Evolutionary conservation across 352 stramenopile species (phyloP).

Genomic region (Phytophthora macrochlamydospora): DNA sequence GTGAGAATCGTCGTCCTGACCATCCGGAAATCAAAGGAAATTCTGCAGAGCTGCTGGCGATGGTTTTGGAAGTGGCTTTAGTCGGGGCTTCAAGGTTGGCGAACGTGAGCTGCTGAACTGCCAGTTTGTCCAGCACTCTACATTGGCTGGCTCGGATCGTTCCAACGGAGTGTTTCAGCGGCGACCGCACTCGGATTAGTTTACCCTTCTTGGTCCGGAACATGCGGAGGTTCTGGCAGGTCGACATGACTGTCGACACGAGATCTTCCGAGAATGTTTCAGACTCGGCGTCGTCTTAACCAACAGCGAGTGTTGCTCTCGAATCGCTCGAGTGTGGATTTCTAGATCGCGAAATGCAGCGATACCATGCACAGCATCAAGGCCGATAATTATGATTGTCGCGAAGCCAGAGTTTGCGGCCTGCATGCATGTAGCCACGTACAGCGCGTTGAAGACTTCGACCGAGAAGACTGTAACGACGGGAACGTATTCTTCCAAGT

Average conservation of each 20-base stretch:
- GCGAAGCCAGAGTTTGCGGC: constrained; percentile 22
- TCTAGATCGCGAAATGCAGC: constrained; percentile 10
- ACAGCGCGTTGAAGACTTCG: constrained; percentile 42
- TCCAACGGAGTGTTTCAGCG: constrained; percentile 2
- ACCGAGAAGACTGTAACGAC: constrained; percentile 37
- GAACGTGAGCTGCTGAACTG: constrained; percentile 2
- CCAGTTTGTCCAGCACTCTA: constrained; percentile 13
- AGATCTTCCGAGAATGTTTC: neutral
- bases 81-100: neutral
- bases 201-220: constrained; percentile 13
- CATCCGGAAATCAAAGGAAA: too few species aligned
- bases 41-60: neutral
- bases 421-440: constrained; percentile 35
- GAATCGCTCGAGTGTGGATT: constrained; percentile 1
- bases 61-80: neutral
- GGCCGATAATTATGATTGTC: constrained; percentile 20
- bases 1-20: too few species aligned
- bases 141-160: neutral
- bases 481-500: constrained; percentile 34
- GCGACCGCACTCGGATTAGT: constrained; percentile 16
- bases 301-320: constrained; percentile 1
- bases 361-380: constrained; percentile 21
- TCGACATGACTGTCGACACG: constrained; percentile 2
- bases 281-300: neutral
- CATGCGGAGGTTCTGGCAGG: constrained; percentile 4